Percentiles rank a stretch among this genome's conserved stretches.
Conservation (phyloP, 164 flowering plant genomes). For the Berberis vulgaris region DNA sequence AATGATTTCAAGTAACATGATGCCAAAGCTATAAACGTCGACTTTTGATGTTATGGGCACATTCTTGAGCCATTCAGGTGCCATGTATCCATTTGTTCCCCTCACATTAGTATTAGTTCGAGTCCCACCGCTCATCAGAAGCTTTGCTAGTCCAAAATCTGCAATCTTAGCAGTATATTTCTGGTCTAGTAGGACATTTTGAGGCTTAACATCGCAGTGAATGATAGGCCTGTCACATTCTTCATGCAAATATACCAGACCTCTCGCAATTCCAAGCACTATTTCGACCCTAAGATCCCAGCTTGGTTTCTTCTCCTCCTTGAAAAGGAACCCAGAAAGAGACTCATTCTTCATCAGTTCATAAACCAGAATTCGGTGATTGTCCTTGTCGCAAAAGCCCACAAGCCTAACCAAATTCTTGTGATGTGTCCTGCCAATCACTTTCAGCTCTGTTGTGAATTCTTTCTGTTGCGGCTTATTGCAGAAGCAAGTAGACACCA, state of each 20-base stretch:
- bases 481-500: too few species aligned
- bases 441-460: slow-evolving; percentile 14
- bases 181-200: slow-evolving; percentile 20
- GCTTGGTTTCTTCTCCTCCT: background rate
- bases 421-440: slow-evolving; percentile 20
- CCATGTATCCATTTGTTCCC: slow-evolving; percentile 35
- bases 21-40: slow-evolving; percentile 33
- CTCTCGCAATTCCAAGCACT: slow-evolving; percentile 18
- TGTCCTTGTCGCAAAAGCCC: slow-evolving; percentile 13
- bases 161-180: slow-evolving; percentile 7
- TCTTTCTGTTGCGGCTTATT: background rate
- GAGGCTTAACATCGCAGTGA: slow-evolving; percentile 26
- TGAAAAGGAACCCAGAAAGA: slow-evolving; percentile 15
- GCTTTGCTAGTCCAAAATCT: slow-evolving; percentile 24
- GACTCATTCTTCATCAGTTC: slow-evolving; percentile 24
- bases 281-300: slow-evolving; percentile 20
- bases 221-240: slow-evolving; percentile 23
- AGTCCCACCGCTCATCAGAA: slow-evolving; percentile 15
- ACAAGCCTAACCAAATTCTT: slow-evolving; percentile 17
- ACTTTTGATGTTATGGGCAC: slow-evolving; percentile 22
- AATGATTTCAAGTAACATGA: slow-evolving; percentile 21
- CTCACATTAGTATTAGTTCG: slow-evolving; percentile 17
- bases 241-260: slow-evolving; percentile 20
- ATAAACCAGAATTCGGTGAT: slow-evolving; percentile 18
- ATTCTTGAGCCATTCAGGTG: slow-evolving; percentile 33